Conservation (phyloP, 108 stramenopile species). For the Cylindrotheca closterium region DNA sequence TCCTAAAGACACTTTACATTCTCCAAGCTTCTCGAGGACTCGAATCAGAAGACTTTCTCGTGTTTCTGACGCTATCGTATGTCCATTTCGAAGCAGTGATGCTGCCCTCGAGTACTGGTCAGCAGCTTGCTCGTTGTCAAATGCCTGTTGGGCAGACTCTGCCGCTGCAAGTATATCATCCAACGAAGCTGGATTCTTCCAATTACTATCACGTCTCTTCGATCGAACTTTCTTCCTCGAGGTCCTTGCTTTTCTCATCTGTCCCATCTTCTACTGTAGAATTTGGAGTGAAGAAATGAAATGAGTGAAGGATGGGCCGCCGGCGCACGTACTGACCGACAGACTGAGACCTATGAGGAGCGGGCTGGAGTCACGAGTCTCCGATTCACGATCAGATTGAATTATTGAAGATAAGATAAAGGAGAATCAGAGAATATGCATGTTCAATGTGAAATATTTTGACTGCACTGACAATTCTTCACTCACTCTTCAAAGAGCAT, state of each 20-base stretch:
- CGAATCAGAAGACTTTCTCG: conserved; percentile 27
- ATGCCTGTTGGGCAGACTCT: conserved; percentile 11
- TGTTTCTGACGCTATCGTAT: conserved; percentile 5
- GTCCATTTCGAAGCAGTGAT: conserved; percentile 4
- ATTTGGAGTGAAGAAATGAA: too few species aligned
- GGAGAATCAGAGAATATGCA: too few species aligned
- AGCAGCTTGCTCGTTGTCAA: conserved; percentile 27
- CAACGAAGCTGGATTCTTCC: conserved; percentile 4
- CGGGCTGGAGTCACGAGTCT: too few species aligned
- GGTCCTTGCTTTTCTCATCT: not conserved
- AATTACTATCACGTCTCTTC: not conserved
- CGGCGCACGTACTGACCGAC: too few species aligned
- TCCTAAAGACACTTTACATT: conserved; percentile 63
- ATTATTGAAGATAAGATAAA: too few species aligned
- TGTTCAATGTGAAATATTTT: too few species aligned
- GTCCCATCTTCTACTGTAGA: not conserved
- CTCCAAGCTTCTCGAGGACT: conserved; percentile 71
- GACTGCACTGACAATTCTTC: too few species aligned
- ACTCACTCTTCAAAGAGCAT: too few species aligned
- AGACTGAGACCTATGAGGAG: too few species aligned
- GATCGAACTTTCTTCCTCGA: not conserved
- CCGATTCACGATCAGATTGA: too few species aligned
- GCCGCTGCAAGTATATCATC: conserved; percentile 29
- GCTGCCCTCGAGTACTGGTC: conserved; percentile 15
- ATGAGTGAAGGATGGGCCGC: too few species aligned